These are phyloP conservation scores for Atkinsonella texensis DNA, from an alignment of 2,329 filamentous ascomycete species.

Conservation along the genomic window DNA sequence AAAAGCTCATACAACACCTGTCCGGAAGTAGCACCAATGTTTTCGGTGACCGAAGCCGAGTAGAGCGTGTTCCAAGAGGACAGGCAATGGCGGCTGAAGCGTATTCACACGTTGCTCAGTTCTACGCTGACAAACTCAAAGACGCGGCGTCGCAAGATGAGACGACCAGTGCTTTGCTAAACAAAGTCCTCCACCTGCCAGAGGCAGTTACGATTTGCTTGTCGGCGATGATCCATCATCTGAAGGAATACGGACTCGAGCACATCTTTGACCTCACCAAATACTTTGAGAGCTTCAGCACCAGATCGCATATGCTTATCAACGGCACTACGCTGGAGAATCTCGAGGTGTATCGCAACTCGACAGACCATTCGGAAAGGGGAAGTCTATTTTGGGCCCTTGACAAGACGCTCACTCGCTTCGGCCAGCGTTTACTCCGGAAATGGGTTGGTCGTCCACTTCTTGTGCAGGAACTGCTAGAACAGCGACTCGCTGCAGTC, in stretches of 20 bases:
- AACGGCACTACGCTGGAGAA: constrained; percentile 92
- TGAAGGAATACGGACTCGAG: constrained; percentile 84
- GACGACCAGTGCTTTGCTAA: constrained; percentile 54
- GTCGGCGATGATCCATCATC: constrained; percentile 89
- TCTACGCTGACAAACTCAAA: constrained; percentile 81
- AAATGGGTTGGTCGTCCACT: constrained; percentile 94
- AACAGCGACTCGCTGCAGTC: constrained; percentile 72
- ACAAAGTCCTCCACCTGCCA: constrained; percentile 75
- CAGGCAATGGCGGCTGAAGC: constrained; percentile 78
- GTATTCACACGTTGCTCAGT: constrained; percentile 79
- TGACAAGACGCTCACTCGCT: constrained; percentile 81
- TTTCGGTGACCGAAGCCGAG: constrained; percentile 78
- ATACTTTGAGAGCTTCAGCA: constrained; percentile 93
- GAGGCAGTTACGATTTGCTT: constrained; percentile 83
- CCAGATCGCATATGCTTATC: constrained; percentile 86
- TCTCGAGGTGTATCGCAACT: constrained; percentile 90
- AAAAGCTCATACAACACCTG: constrained; percentile 83
- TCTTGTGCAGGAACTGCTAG: constrained; percentile 60
- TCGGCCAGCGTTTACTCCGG: constrained; percentile 74
- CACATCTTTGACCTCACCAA: constrained; percentile 95
- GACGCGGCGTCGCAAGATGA: constrained; percentile 41
- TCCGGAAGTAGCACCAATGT: constrained; percentile 84
- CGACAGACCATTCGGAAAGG: constrained; percentile 72
- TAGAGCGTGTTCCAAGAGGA: constrained; percentile 64
- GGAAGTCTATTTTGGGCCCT: constrained; percentile 94